Percentiles rank a stretch among this genome's conserved stretches.
Evolutionary conservation across 805 yeast genomes (phyloP).

Genomic region (Brettanomyces sp.): DNA sequence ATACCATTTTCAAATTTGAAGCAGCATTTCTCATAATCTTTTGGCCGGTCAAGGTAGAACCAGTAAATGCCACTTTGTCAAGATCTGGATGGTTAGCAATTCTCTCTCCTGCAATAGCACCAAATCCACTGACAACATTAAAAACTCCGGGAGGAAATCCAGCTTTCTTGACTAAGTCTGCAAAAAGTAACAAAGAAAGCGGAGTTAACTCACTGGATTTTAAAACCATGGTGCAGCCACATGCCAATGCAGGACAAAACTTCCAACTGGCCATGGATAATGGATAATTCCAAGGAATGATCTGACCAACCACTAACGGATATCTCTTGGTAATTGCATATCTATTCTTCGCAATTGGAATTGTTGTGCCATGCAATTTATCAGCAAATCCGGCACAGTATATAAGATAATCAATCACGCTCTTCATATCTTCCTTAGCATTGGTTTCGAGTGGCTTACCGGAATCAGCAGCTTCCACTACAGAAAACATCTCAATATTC

Average conservation of each 20-base stretch:
- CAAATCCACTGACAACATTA: constrained; percentile 63
- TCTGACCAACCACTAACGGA: constrained; percentile 58
- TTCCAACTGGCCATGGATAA: constrained; percentile 72
- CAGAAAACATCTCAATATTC: constrained; percentile 38
- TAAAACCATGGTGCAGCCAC: constrained; percentile 65
- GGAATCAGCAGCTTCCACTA: constrained; percentile 45
- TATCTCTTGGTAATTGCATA: constrained; percentile 64
- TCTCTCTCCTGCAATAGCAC: constrained; percentile 60
- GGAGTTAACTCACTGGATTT: constrained; percentile 76
- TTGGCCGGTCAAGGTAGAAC: constrained; percentile 60
- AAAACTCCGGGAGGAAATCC: constrained; percentile 75
- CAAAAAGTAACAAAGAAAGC: constrained; percentile 54
- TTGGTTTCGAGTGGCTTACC: constrained; percentile 44
- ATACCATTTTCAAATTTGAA: constrained; percentile 49
- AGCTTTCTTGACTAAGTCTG: constrained; percentile 46
- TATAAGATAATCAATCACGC: constrained; percentile 34
- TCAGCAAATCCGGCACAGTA: constrained; percentile 61
- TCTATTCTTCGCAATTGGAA: constrained; percentile 31
- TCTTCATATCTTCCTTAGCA: constrained; percentile 40
- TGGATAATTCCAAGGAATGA: constrained; percentile 70
- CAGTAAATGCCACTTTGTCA: constrained; percentile 56
- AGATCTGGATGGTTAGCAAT: constrained; percentile 51
- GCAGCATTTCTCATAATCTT: constrained; percentile 62
- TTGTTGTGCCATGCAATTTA: constrained; percentile 36
- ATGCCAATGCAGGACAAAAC: constrained; percentile 73